Evolutionary conservation across 2,329 filamentous ascomycete species (phyloP), one percentile per base, ranked within the genome.

Genomic region (Trichoderma sp.): DNA sequence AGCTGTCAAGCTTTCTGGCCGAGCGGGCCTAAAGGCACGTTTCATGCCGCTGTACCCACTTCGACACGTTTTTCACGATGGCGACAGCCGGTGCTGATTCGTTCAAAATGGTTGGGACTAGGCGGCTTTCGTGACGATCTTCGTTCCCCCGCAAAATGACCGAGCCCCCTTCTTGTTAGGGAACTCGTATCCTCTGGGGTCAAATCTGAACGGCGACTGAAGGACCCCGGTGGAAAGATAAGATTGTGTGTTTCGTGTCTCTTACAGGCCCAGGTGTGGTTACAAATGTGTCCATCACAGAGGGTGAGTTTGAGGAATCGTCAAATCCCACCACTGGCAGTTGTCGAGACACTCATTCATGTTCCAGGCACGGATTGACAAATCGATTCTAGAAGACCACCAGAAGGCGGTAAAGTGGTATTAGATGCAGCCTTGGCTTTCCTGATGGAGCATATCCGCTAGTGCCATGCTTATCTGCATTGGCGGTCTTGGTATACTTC

Each of bases 131-230:
- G 65, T 68, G 34, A 43, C 11, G 66, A 69, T 69, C 66, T 62
- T 62, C 57, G 66, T 47, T 36, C 66, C 66, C 66, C 66, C 66
- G 57, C 57, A 69, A 62, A 62, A 62, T 69, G 39, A 39, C 57
- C 57, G 66, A 69, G n/a, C 28, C 23, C 66, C 55, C 39, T 50
- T 61, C 32, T 50, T 36, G 66, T 11, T 17, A 68, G 26, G 36
- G n/a, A 32, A 32, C 36, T 55, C 47, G 63, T 55, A 55, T 62
- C 57, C 15, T 50, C 20, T 43, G 13, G 39, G 43, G 59, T 61
- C 30, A 47, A 20, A 20, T 50, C 11, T 50, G 53, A 13, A 30
- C 8, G 53, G 50, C 12, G 23, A 17, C 7, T 23, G 55, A 26
- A 17, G 15, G 7, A 11, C 63, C 47, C 50, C 20, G 64, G 39